phyloP scores from a whole-genome alignment of 139 green algal species.

The Micractinium sp. region DNA sequence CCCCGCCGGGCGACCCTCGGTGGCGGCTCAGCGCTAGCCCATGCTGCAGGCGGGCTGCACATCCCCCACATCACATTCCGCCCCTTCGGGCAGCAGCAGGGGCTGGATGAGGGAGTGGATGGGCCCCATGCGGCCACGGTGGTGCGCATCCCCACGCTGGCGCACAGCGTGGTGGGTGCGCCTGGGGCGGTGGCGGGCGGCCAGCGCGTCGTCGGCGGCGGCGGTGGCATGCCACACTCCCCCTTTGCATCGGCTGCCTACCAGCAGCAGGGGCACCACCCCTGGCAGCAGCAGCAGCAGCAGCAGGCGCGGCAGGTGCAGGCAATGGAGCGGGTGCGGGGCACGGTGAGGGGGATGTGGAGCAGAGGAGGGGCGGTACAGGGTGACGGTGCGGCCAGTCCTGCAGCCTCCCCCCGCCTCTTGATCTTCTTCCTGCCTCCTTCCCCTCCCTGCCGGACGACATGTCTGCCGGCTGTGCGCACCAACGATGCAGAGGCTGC shows the following conservation, averaged over 20 bases:
- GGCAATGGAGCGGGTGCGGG: background rate
- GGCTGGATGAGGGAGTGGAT: background rate
- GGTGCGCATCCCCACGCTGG: background rate
- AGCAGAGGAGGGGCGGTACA: too few species aligned
- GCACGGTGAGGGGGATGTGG: background rate
- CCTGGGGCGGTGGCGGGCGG: background rate
- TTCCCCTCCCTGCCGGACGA: too few species aligned
- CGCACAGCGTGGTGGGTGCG: background rate
- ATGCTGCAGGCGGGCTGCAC: too few species aligned
- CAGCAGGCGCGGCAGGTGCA: background rate
- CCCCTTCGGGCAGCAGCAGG: background rate
- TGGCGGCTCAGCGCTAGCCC: too few species aligned
- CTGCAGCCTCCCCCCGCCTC: too few species aligned
- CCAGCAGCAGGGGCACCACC: background rate
- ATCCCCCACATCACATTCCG: constrained; percentile 22
- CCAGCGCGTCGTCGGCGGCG: background rate
- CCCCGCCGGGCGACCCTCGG: too few species aligned
- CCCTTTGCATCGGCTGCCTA: background rate
- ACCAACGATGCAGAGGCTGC: background rate
- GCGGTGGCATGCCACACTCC: background rate
- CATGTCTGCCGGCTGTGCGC: too few species aligned
- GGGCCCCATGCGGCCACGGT: background rate
- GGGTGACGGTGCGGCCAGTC: background rate
- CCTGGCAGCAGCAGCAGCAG: background rate
- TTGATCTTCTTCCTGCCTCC: too few species aligned